Evolutionary conservation across 2,329 filamentous ascomycete species (phyloP).

Genomic region (Botrytis elliptica): DNA sequence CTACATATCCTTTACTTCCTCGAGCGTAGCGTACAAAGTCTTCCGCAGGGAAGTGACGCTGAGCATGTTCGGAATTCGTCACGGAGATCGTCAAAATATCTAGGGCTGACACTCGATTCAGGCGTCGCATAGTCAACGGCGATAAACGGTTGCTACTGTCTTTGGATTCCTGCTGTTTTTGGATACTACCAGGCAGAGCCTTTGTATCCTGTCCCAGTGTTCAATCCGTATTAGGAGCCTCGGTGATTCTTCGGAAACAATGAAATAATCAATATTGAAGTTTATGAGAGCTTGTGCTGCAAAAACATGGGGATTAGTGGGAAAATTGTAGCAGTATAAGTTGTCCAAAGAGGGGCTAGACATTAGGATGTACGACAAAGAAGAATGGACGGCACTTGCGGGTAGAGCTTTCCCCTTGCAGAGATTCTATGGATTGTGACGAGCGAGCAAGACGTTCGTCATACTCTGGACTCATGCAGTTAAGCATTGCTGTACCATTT

Average conservation of each 20-base stretch:
- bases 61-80: neutral
- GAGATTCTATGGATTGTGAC: neutral
- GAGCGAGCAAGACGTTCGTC: neutral
- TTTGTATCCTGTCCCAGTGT: neutral
- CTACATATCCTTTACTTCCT: neutral
- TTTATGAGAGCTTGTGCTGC: neutral
- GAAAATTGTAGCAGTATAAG: no score
- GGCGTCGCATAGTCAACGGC: neutral
- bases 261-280: conserved; percentile 7
- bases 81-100: neutral
- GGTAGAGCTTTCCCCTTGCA: no score
- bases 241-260: neutral
- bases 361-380: neutral
- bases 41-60: no score
- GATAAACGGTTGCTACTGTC: no score
- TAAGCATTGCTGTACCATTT: neutral
- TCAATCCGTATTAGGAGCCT: neutral
- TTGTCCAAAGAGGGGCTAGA: neutral
- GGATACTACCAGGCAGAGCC: neutral
- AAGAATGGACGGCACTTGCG: neutral
- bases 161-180: no score
- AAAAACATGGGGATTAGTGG: neutral
- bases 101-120: neutral
- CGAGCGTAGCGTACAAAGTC: neutral
- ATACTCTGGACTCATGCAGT: neutral